A percentile compares a stretch with the other conserved stretches of the same genome.
These are phyloP conservation scores for Oidiodendron maius DNA, from an alignment of 495 filamentous ascomycete species.

Conservation along the genomic window DNA sequence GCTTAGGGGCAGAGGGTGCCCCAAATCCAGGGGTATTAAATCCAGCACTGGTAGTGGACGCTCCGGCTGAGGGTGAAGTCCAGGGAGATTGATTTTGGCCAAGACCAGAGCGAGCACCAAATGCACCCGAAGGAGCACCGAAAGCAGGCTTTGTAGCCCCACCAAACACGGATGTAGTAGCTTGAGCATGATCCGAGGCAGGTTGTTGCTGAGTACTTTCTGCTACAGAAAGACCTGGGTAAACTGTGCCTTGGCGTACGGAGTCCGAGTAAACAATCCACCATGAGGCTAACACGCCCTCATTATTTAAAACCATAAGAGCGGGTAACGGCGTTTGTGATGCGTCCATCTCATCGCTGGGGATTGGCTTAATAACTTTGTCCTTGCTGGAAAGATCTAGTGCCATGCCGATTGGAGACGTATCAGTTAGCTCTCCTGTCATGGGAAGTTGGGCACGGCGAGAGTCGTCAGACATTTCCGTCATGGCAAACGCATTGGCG, in stretches of 20 bases:
- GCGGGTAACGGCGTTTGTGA: conserved; percentile 82
- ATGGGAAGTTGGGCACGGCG: conserved; percentile 73
- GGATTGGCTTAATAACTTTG: conserved; percentile 71
- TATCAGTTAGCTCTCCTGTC: conserved; percentile 54
- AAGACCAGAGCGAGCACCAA: conserved; percentile 34
- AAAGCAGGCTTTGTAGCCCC: conserved; percentile 23
- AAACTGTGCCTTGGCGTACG: conserved; percentile 64
- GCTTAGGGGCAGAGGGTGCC: conserved; percentile 25
- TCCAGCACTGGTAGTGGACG: conserved; percentile 16
- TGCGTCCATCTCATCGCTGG: conserved; percentile 66
- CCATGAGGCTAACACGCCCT: conserved; percentile 81
- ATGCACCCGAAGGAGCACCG: conserved; percentile 23
- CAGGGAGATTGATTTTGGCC: conserved; percentile 27
- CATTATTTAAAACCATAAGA: conserved; percentile 79
- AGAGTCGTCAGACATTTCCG: conserved; percentile 68
- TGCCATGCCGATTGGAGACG: conserved; percentile 72
- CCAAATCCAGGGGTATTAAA: conserved; percentile 14
- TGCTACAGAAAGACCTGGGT: conserved; percentile 57
- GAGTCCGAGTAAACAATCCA: conserved; percentile 88
- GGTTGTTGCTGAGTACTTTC: conserved; percentile 28
- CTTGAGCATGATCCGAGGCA: conserved; percentile 26
- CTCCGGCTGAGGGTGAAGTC: conserved; percentile 9
- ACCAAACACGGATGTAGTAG: conserved; percentile 32
- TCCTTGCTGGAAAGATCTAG: conserved; percentile 80
- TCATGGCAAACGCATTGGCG: conserved; percentile 63